phyloP scores from a whole-genome alignment of 352 stramenopile genomes.

The Phytophthora foliorum region DNA sequence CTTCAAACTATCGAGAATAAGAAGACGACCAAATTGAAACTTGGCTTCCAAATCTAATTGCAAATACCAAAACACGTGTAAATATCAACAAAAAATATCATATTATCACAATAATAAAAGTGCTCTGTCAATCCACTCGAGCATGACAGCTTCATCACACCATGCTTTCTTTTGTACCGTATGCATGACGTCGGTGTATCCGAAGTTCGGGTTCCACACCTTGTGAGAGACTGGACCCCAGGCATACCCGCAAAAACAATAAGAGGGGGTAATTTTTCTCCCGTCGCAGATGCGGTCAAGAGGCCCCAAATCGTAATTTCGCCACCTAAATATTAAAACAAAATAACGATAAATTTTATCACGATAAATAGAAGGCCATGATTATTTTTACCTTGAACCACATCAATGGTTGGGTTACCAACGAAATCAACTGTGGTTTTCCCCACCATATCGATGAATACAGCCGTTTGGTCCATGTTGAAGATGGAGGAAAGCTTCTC shows the following conservation, averaged over 20 bases:
- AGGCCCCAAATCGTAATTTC: slow-evolving; percentile 18
- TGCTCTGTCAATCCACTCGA: slow-evolving; percentile 21
- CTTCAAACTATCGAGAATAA: slow-evolving; percentile 5
- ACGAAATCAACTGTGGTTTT: slow-evolving; percentile 25
- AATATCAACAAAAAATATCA: background rate
- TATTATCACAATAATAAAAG: background rate
- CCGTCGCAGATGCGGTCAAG: slow-evolving; percentile 11
- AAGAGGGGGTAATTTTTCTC: slow-evolving; percentile 4
- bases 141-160: slow-evolving; percentile 17
- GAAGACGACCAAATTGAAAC: too few relatives aligned
- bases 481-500: slow-evolving; percentile 6
- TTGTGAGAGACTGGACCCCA: slow-evolving; percentile 5
- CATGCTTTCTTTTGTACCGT: slow-evolving; percentile 20
- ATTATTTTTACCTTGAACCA: slow-evolving; percentile 8
- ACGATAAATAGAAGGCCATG: background rate
- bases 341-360: background rate
- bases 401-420: slow-evolving; percentile 5
- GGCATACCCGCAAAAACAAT: slow-evolving; percentile 17
- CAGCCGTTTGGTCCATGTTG: slow-evolving; percentile 22
- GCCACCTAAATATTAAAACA: slow-evolving; percentile 1
- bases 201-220: slow-evolving; percentile 16
- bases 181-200: background rate
- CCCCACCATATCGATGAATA: slow-evolving; percentile 20
- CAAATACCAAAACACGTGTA: slow-evolving; percentile 7
- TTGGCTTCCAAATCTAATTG: slow-evolving; percentile 6